A percentile compares a stretch with the other conserved stretches of the same genome.
Evolutionary conservation across 805 yeast genomes (phyloP).

Genomic region (Candida anglica): DNA sequence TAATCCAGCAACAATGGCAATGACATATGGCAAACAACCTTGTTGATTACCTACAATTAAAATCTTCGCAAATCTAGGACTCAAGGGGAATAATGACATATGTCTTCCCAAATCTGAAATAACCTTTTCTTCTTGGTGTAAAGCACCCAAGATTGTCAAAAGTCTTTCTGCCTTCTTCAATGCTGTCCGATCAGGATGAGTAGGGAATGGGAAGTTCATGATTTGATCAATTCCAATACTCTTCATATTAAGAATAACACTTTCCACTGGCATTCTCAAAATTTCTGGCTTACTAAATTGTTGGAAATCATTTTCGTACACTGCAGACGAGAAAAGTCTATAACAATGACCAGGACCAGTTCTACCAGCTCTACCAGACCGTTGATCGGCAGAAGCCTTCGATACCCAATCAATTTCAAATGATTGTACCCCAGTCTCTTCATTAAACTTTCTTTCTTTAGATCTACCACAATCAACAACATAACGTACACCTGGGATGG

Average conservation of each 20-base stretch:
- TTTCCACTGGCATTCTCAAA: conserved; percentile 91
- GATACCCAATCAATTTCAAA: conserved; percentile 90
- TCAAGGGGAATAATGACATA: conserved; percentile 88
- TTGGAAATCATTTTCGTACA: conserved; percentile 78
- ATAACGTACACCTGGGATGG: conserved; percentile 92
- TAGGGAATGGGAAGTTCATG: conserved; percentile 91
- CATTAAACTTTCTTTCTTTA: conserved; percentile 80
- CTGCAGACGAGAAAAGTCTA: conserved; percentile 87
- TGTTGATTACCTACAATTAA: conserved; percentile 83
- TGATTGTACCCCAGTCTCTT: conserved; percentile 86
- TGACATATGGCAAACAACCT: conserved; percentile 80
- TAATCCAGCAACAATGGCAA: conserved; percentile 86
- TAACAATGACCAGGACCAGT: conserved; percentile 99
- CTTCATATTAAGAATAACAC: conserved; percentile 93
- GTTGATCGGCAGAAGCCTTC: conserved; percentile 92
- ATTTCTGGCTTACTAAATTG: conserved; percentile 90
- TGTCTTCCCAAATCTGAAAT: conserved; percentile 78
- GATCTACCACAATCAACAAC: conserved; percentile 95
- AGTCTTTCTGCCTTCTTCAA: conserved; percentile 64
- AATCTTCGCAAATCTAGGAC: conserved; percentile 92
- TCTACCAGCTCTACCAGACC: conserved; percentile 97
- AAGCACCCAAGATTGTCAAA: conserved; percentile 73
- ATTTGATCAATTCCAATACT: conserved; percentile 94
- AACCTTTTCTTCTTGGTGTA: conserved; percentile 45
- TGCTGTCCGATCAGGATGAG: conserved; percentile 71